Evolutionary conservation across 371 early-diverging fungal genomes (phyloP).

Genomic region (Mortierella sp.): DNA sequence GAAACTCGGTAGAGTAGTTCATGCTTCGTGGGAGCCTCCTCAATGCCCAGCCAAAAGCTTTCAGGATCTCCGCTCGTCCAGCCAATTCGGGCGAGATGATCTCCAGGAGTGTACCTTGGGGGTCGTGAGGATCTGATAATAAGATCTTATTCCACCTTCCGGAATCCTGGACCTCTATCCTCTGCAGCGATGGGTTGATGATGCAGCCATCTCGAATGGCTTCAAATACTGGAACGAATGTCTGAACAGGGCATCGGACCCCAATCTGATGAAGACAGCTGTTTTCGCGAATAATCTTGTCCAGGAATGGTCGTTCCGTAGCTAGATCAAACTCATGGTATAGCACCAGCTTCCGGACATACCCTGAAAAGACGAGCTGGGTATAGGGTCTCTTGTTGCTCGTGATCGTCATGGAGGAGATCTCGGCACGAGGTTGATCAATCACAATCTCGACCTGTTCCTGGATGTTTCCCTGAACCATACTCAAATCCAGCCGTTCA

Average conservation of each 20-base stretch:
- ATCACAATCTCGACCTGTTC: constrained; percentile 25
- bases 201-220: neutral
- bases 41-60: constrained; percentile 23
- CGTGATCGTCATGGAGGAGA: constrained; percentile 15
- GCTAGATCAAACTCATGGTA: constrained; percentile 16
- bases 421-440: constrained; percentile 23
- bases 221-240: constrained; percentile 5
- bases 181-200: neutral
- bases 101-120: constrained; percentile 6
- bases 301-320: neutral
- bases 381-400: constrained; percentile 26
- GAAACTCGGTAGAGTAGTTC: constrained; percentile 5
- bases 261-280: constrained; percentile 6
- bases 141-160: constrained; percentile 13
- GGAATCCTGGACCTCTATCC: constrained; percentile 11
- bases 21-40: constrained; percentile 14
- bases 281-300: constrained; percentile 19
- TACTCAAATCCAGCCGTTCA: constrained; percentile 11
- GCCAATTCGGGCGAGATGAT: constrained; percentile 7
- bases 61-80: constrained; percentile 20
- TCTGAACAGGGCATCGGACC: constrained; percentile 7
- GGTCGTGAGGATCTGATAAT: constrained; percentile 2
- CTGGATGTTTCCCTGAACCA: constrained; percentile 3
- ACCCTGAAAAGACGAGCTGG: constrained; percentile 18
- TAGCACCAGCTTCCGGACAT: constrained; percentile 16